These are phyloP conservation scores for Boletus sp. DNA, from an alignment of 768 basidiomycete genomes.

Conservation along the genomic window DNA sequence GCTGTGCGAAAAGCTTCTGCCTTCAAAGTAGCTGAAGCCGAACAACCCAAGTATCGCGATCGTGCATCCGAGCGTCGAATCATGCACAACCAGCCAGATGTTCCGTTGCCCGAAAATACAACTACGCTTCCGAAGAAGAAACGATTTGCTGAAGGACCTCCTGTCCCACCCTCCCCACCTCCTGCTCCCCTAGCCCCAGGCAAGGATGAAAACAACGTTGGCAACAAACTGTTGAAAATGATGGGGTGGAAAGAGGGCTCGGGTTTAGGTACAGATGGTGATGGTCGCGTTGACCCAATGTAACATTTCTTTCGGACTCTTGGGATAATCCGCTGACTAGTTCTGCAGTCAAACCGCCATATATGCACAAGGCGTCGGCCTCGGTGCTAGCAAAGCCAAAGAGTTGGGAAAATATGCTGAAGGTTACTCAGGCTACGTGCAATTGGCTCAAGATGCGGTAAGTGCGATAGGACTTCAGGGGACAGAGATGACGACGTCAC, in stretches of 20 bases:
- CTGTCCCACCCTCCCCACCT: conserved; percentile 59
- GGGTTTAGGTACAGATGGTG: conserved; percentile 79
- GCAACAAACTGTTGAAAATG: conserved; percentile 91
- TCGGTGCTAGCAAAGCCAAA: conserved; percentile 91
- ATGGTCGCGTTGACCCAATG: conserved; percentile 89
- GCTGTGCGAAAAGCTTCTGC: conserved; percentile 40
- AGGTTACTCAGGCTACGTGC: conserved; percentile 66
- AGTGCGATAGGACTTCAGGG: conserved; percentile 26
- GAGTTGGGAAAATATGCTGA: conserved; percentile 73
- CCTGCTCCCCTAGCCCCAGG: conserved; percentile 67
- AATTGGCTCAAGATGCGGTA: conserved; percentile 72
- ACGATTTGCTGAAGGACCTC: conserved; percentile 52
- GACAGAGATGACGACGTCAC: conserved; percentile 21
- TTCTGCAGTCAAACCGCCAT: conserved; percentile 69
- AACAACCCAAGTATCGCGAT: conserved; percentile 88
- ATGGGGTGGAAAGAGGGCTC: conserved; percentile 97
- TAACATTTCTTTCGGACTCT: conserved; percentile 29
- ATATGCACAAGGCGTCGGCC: conserved; percentile 83
- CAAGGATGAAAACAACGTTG: conserved; percentile 82
- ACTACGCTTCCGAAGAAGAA: conserved; percentile 39
- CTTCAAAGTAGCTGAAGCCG: conserved; percentile 30
- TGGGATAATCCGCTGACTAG: conserved; percentile 8
- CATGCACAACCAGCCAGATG: conserved; percentile 90
- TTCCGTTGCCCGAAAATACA: conserved; percentile 60
- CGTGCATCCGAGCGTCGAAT: conserved; percentile 89